A percentile compares a stretch with the other conserved stretches of the same genome.
Evolutionary conservation across 1,139 yeast genomes (phyloP).

Genomic region (Wickerhamomyces sp.): DNA sequence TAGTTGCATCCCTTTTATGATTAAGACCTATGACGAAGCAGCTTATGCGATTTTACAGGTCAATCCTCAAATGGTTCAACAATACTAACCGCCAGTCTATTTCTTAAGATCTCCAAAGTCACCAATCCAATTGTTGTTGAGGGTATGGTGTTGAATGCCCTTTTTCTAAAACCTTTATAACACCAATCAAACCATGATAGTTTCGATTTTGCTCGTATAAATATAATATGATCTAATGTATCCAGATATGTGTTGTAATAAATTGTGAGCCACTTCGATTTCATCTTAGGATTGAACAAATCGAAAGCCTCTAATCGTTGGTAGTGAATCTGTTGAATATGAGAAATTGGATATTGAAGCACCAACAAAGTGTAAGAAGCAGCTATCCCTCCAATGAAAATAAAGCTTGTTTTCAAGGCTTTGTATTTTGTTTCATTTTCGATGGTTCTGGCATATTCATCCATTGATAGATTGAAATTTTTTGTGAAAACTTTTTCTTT

Average conservation of each 20-base stretch:
- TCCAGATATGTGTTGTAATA: slow-evolving; percentile 69
- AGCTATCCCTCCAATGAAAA: slow-evolving; percentile 81
- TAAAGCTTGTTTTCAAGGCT: slow-evolving; percentile 62
- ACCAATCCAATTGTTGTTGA: slow-evolving; percentile 83
- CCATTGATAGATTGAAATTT: slow-evolving; percentile 9
- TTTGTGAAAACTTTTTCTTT: slow-evolving; percentile 12
- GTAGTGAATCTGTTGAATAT: slow-evolving; percentile 74
- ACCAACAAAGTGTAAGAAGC: slow-evolving; percentile 76
- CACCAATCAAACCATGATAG: slow-evolving; percentile 60
- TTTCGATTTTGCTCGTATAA: slow-evolving; percentile 49
- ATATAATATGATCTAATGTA: slow-evolving; percentile 55
- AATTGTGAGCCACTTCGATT: slow-evolving; percentile 20
- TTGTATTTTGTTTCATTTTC: slow-evolving; percentile 27
- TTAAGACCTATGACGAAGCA: no score
- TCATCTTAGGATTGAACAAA: slow-evolving; percentile 41
- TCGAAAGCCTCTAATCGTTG: slow-evolving; percentile 78
- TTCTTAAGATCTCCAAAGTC: slow-evolving; percentile 79
- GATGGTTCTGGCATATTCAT: slow-evolving; percentile 22
- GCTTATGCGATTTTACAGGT: no score
- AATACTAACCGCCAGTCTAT: slow-evolving; percentile 25
- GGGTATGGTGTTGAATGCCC: slow-evolving; percentile 74
- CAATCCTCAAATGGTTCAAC: neutral
- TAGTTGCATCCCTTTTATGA: no score
- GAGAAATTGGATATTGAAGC: slow-evolving; percentile 78
- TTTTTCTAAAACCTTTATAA: slow-evolving; percentile 71